phyloP scores from a whole-genome alignment of 2,329 filamentous ascomycete species.

The Colletotrichum coccodes region DNA sequence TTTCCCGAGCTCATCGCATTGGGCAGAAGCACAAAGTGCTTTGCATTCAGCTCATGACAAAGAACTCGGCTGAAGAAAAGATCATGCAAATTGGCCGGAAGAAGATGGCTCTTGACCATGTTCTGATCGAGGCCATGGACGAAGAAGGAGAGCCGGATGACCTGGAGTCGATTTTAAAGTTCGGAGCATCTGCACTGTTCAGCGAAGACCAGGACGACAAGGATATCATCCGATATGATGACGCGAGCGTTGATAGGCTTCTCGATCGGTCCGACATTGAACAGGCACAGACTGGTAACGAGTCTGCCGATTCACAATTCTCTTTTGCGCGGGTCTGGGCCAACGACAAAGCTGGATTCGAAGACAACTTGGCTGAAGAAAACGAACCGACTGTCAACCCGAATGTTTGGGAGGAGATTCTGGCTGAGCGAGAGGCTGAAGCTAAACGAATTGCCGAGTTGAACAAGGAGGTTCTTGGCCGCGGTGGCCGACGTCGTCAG shows the following conservation, averaged over 20 bases:
- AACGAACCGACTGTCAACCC: constrained; percentile 66
- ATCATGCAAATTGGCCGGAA: constrained; percentile 96
- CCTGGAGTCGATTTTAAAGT: constrained; percentile 86
- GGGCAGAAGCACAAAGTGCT: constrained; percentile 96
- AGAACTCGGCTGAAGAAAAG: constrained; percentile 89
- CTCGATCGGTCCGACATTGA: constrained; percentile 89
- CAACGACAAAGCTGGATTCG: constrained; percentile 77
- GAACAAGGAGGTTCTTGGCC: constrained; percentile 80
- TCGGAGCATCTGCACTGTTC: constrained; percentile 89
- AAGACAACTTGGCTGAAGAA: constrained; percentile 67
- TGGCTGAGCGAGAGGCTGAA: constrained; percentile 64
- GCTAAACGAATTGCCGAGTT: constrained; percentile 77
- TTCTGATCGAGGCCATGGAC: constrained; percentile 92
- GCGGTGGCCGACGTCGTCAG: constrained; percentile 80
- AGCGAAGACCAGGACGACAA: constrained; percentile 73
- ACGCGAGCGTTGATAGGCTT: constrained; percentile 84
- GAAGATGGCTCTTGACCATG: constrained; percentile 96
- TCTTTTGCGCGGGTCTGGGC: constrained; percentile 93
- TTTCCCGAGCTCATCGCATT: constrained; percentile 94
- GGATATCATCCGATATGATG: constrained; percentile 83
- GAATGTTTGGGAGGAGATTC: constrained; percentile 89
- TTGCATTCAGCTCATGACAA: constrained; percentile 94
- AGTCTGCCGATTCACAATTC: constrained; percentile 81
- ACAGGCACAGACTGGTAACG: constrained; percentile 70
- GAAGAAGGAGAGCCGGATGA: constrained; percentile 84